A percentile compares a stretch with the other conserved stretches of the same genome.
Evolutionary conservation across 169 alveolate genomes (phyloP).

Genomic region (Plasmodium ovale): DNA sequence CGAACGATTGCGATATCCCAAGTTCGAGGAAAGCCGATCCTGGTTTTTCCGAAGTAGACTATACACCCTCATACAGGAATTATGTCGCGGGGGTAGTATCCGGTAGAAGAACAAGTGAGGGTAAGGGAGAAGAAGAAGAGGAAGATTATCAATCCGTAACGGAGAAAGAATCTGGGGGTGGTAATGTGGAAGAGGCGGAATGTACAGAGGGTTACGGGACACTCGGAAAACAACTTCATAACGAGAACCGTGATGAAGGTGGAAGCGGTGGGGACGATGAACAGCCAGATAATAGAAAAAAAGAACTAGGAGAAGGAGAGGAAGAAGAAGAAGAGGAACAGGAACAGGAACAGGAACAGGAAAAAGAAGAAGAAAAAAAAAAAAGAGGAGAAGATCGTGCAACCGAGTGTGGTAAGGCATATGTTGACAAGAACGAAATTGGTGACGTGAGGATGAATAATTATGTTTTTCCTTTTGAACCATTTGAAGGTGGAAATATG

Average conservation of each 20-base stretch:
- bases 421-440: background rate
- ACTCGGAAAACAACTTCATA: no score
- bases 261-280: background rate
- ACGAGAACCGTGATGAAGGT: background rate
- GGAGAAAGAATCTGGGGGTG: background rate
- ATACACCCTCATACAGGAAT: slow-evolving; percentile 6
- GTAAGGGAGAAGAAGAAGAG: slow-evolving; percentile 4
- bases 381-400: background rate
- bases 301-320: background rate
- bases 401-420: background rate
- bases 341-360: background rate
- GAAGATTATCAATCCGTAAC: background rate
- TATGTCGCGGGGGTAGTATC: background rate
- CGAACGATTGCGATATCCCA: slow-evolving; percentile 11
- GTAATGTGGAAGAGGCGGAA: background rate
- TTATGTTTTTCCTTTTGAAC: no score
- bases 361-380: background rate
- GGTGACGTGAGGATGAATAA: no score
- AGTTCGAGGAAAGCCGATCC: slow-evolving; percentile 39
- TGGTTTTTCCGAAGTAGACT: slow-evolving; percentile 17
- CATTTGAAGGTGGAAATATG: no score
- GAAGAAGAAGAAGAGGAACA: background rate
- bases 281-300: background rate
- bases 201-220: no score
- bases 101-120: background rate